Evolutionary conservation across 2,329 filamentous ascomycete species (phyloP).

Genomic region (Diaporthe ampelina): DNA sequence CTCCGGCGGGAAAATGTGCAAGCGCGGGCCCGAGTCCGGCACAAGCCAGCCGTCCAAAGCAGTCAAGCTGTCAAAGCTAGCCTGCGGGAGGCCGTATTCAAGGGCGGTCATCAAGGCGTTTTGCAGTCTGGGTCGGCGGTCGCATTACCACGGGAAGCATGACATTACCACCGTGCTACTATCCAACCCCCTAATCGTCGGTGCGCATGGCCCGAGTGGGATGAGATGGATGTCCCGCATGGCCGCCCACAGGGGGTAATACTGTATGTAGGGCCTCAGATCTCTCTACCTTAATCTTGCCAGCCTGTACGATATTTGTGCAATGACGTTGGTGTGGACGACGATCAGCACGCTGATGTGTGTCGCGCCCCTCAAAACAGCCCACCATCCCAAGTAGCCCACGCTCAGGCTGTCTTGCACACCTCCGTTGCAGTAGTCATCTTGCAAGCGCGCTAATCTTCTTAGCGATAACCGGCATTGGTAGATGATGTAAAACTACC

Average conservation of each 20-base stretch:
- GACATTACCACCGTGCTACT: constrained; percentile 17
- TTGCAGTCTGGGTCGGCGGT: constrained; percentile 10
- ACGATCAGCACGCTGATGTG: neutral
- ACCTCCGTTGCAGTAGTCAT: neutral
- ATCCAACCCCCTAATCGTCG: constrained; percentile 1
- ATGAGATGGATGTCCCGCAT: constrained; percentile 1
- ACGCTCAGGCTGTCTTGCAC: constrained; percentile 9
- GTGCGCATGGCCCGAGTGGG: constrained; percentile 12
- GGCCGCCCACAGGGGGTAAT: neutral
- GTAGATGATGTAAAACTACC: constrained; percentile 24
- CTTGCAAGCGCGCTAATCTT: constrained; percentile 6
- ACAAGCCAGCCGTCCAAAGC: neutral
- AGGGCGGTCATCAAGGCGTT: neutral
- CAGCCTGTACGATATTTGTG: neutral
- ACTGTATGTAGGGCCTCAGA: neutral
- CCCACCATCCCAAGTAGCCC: constrained; percentile 2
- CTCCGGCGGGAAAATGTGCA: neutral
- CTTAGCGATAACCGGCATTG: constrained; percentile 28
- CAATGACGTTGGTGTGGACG: constrained; percentile 20
- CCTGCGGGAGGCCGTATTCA: constrained; percentile 21
- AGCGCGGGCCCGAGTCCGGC: constrained; percentile 13
- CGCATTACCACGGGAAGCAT: constrained; percentile 19
- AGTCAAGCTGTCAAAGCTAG: constrained; percentile 13
- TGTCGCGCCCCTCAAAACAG: constrained; percentile 15
- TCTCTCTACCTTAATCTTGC: constrained; percentile 27